These are phyloP conservation scores for Solanum lycopersicoides DNA, from an alignment of 257 asterid species.

Conservation along the genomic window DNA sequence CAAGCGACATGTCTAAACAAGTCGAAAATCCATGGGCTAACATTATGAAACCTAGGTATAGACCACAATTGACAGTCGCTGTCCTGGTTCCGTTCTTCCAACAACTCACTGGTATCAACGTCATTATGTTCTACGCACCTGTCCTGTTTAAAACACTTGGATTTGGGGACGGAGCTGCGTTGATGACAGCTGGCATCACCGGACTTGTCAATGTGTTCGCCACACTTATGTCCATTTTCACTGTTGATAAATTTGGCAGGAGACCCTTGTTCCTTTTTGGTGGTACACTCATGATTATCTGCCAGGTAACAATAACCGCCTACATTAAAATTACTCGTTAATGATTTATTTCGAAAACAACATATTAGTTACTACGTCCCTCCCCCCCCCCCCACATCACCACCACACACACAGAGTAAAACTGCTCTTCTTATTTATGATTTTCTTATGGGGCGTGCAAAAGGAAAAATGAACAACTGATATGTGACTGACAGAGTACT, in stretches of 20 bases:
- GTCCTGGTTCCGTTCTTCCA: conserved; percentile 54
- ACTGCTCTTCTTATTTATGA: background rate
- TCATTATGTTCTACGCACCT: conserved; percentile 74
- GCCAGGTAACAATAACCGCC: conserved; percentile 31
- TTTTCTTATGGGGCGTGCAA: background rate
- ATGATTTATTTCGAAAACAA: too few species aligned
- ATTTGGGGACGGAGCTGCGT: conserved; percentile 38
- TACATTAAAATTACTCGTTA: background rate
- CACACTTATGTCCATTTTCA: conserved; percentile 43
- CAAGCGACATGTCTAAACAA: conserved; percentile 50
- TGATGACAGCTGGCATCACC: conserved; percentile 37
- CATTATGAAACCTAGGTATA: conserved; percentile 37
- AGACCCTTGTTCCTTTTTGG: conserved; percentile 57
- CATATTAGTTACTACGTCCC: too few species aligned
- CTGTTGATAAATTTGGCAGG: conserved; percentile 71
- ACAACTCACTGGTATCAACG: conserved; percentile 76
- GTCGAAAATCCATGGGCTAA: conserved; percentile 66
- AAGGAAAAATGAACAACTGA: too few species aligned
- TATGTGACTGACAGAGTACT: background rate
- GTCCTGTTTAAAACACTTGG: conserved; percentile 67
- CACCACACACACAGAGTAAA: too few species aligned
- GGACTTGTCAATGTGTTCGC: conserved; percentile 49
- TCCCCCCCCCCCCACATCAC: too few species aligned
- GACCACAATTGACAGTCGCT: conserved; percentile 76
- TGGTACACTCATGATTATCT: conserved; percentile 50